Evolutionary conservation across 805 yeast species (phyloP).

Genomic region (Myxozyma geophila): DNA sequence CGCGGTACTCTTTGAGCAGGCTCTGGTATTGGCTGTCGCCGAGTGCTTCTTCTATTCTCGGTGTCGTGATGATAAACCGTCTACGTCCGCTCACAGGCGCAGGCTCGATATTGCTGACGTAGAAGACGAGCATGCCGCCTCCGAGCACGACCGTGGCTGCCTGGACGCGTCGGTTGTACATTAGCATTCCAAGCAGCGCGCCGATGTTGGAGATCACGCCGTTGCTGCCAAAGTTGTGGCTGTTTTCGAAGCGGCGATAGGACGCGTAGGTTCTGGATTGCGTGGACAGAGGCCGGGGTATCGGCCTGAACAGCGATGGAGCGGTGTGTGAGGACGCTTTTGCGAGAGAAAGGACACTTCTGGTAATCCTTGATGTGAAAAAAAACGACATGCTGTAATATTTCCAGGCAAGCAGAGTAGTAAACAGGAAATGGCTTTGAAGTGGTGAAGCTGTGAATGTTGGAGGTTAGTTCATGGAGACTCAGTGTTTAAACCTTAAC

Average conservation of each 20-base stretch:
- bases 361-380: neutral
- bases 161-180: conserved; percentile 10
- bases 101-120: conserved; percentile 17
- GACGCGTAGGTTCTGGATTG: neutral
- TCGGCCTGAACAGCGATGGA: neutral
- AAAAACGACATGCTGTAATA: neutral
- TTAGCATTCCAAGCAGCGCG: neutral
- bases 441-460: too few relatives aligned
- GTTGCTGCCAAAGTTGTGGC: neutral
- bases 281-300: neutral
- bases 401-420: too few relatives aligned
- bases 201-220: conserved; percentile 5
- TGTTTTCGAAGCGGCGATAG: conserved; percentile 7
- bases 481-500: too few relatives aligned
- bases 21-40: conserved; percentile 54
- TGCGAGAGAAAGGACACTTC: neutral
- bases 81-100: conserved; percentile 36
- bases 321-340: neutral
- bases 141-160: neutral
- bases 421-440: too few relatives aligned
- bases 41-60: conserved; percentile 23
- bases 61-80: conserved; percentile 31
- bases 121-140: conserved; percentile 9
- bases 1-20: conserved; percentile 58
- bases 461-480: too few relatives aligned